Evolutionary conservation across 306 rosid genomes (phyloP), one percentile per base, ranked within the genome.

Genomic region (Prunus dulcis): DNA sequence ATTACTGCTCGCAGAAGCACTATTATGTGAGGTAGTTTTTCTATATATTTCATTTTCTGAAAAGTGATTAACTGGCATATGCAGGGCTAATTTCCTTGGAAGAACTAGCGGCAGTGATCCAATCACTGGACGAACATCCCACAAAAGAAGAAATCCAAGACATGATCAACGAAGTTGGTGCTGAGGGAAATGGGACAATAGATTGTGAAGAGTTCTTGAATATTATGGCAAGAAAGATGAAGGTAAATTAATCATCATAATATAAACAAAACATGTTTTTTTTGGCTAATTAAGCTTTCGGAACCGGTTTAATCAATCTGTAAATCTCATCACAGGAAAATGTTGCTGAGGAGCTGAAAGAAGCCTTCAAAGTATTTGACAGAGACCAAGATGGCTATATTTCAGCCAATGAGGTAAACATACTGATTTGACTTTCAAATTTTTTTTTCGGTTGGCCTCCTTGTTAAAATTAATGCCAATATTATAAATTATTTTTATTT

Each of bases 351-450:
- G 98, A 93, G 76, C 86, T 89, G 12, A 93, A 82, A 82, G 96
- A 91, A 74, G 91, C 96, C 25, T 93, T 93, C 79, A 89, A 91
- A 87, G 95, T 93, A 25, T 89, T 93, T 74, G 96, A 93, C 64
- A 89, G 93, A 49, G 86, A 93, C 78, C 91, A 89, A 32, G 93
- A 93, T 82, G 98, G 98, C 57, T 93, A 81, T 65, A 93, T 93
- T 79, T 89, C 96, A 20, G 88, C 95, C 22, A 32, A 6, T 47
- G 96, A 93, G 96, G 97, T 92, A 72, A 77, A 57, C 27, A 50
- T 65, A 51, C n/a, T 56, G 38, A 57, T 9, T 61, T 27, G 9
- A 27, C 12, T 61, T 12, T 2, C 10, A 61, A 5, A 18, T 4
- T 9, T 5, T 38, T 38, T 38, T 7, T 23, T 23, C 0, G 25